Base-by-base conservation (phyloP, 148 eudicot genomes). In the Silene conica region DNA sequence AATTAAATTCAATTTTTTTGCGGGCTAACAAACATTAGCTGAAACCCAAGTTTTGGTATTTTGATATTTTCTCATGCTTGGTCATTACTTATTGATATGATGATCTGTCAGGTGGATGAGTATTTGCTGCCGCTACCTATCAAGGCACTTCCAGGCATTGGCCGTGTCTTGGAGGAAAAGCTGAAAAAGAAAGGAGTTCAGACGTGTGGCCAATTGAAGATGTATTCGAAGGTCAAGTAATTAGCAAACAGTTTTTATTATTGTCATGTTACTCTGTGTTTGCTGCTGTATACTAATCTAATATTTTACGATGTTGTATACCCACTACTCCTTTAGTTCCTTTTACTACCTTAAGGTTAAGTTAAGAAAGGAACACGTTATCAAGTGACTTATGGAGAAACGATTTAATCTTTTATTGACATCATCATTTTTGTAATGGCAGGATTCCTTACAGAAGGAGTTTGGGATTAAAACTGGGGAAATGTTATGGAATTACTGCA, bases 81-180 rank as follows among this genome's bases (percentile, higher is more conserved):
- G 58, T 55, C 21, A 19, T 59, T 50, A 50, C 55, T 50, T 50
- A 50, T 11, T 26, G 20, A 21, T 59, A 54, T 10, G 50, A 28
- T 81, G 66, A 34, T 73, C 52, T 85, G 73, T 23, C 85, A 94
- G 98, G 97, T 87, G 80, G 90, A 90, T 76, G 87, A 87, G 80
- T 86, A 88, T 81, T 70, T 95, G 78, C 46, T 72, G 34, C 79
- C 83, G 70, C 88, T 95, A 69, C 94, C 96, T 77, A 86, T 95
- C 70, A 95, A 92, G 82, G 86, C 89, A 73, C 94, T 95, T 73
- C 99, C 99, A 31, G 97, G 99, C 67, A 86, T 95, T 84, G 99
- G 99, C 21, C 85, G 70, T 85, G 97, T 87, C 64, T 78, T 95
- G 82, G 99, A 85, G 78, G 89, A 86, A 78, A 92, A 92, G 78